A percentile compares a stretch with the other conserved stretches of the same genome.
These are phyloP conservation scores for Aspergillus calidoustus DNA, from an alignment of 2,329 filamentous ascomycete species.

Conservation along the genomic window DNA sequence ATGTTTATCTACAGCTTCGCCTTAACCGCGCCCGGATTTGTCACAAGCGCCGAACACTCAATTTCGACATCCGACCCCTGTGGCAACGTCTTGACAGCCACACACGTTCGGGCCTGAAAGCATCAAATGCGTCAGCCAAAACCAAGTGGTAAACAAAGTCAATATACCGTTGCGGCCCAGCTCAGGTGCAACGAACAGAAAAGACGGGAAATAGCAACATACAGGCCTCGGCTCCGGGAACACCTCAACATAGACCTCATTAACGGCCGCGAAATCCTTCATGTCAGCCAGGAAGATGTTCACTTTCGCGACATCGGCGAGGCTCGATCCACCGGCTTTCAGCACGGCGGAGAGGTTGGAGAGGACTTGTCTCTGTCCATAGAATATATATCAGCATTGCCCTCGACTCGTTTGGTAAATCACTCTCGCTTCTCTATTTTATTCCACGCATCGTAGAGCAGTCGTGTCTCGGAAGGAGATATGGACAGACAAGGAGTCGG, in stretches of 20 bases:
- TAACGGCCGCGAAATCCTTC: conserved; percentile 73
- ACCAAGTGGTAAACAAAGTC: background rate
- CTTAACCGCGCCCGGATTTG: conserved; percentile 12
- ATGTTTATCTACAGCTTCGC: conserved; percentile 24
- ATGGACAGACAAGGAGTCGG: background rate
- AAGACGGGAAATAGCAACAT: conserved; percentile 19
- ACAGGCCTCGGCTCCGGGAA: conserved; percentile 35
- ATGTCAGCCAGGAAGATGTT: conserved; percentile 69
- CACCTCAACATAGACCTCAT: conserved; percentile 67
- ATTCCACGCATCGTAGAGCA: background rate
- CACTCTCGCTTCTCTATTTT: background rate
- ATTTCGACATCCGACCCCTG: conserved; percentile 59
- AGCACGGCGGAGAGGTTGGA: conserved; percentile 64
- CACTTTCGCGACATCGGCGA: conserved; percentile 66
- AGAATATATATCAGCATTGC: background rate
- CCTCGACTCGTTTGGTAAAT: background rate
- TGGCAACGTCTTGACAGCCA: conserved; percentile 57
- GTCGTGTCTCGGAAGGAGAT: too few relatives aligned
- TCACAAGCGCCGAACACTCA: conserved; percentile 53
- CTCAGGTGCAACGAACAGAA: background rate
- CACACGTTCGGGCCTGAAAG: conserved; percentile 46
- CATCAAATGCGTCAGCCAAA: background rate
- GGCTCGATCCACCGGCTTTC: conserved; percentile 60
- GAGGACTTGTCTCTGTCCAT: conserved; percentile 51
- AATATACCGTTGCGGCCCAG: too few relatives aligned